Base-by-base conservation (phyloP, 495 filamentous ascomycete species). In the Lophium mytilinum region DNA sequence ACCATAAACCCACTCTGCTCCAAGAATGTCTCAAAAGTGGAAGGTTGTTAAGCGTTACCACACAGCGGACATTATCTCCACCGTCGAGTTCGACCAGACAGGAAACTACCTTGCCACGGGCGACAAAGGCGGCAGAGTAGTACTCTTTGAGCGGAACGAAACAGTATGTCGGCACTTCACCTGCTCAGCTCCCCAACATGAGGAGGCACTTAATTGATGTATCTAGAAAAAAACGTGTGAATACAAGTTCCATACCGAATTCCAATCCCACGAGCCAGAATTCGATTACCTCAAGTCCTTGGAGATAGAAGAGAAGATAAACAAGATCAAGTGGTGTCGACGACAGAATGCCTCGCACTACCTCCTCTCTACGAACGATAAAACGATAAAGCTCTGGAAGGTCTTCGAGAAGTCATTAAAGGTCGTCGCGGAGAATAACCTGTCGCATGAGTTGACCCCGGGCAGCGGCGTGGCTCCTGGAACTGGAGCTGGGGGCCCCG, bases 271-370 rank as follows among this genome's bases (percentile, higher is more conserved):
- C 73, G 93, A 98, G 71, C 93, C 93, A 18, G 93, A 98, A 72
- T 98, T 98, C 72, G 93, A 98, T 69, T 98, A 98, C 72, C 82
- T 98, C 55, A 98, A 98, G 76, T 98, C 93, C 18, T 80, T 98
- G 56, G 93, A 98, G 76, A 98, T 98, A 64, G 93, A 98, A 80
- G 93, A 98, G 75, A 98, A 98, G 78, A 98, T 98, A 80, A 98
- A 98, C 80, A 98, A 98, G 78, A 98, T 98, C 73, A 98, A 97
- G 76, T 98, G 93, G 93, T 98, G 93, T 72, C 84, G 88, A 66
- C 83, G 93, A 73, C 90, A 96, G 72, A 98, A 98, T 78, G 87
- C 93, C 58, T 96, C 93, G 37, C 93, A 98, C 75, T 98, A 95
- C 72, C 84, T 98, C 24, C 84, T 98, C 43, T 97, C 93, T 10